Percentiles rank a stretch among this genome's conserved stretches.
Conservation (phyloP, 2,329 filamentous ascomycete genomes). For the Alternaria gansuensis region DNA sequence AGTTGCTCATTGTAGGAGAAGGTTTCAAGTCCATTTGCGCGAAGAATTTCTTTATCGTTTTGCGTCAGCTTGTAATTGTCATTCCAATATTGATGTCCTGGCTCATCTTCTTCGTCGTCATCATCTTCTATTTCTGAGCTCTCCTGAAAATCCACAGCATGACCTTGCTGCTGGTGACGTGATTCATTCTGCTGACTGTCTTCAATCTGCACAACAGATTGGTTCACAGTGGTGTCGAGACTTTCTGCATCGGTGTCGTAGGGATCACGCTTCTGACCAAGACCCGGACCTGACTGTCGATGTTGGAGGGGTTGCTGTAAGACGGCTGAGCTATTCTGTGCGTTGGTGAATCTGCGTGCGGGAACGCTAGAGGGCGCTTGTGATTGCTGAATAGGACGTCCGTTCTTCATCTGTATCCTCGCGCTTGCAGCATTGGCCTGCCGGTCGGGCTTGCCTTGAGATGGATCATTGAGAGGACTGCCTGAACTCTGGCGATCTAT, state of each 20-base stretch:
- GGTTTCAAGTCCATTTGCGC: constrained; percentile 4
- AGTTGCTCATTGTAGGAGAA: constrained; percentile 10
- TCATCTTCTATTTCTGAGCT: constrained; percentile 25
- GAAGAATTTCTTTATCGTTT: constrained; percentile 11
- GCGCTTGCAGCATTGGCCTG: constrained; percentile 34
- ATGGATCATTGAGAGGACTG: constrained; percentile 29
- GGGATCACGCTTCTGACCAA: constrained; percentile 28
- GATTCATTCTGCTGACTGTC: constrained; percentile 25
- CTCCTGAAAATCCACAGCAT: constrained; percentile 19
- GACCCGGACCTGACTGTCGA: constrained; percentile 26
- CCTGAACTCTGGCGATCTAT: constrained; percentile 20
- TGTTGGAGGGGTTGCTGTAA: constrained; percentile 28
- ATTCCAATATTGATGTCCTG: not conserved
- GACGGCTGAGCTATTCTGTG: constrained; percentile 24
- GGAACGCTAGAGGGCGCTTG: constrained; percentile 14
- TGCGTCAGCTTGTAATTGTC: constrained; percentile 8
- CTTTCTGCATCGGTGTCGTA: constrained; percentile 53
- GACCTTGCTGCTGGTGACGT: constrained; percentile 20
- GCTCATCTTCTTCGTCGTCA: constrained; percentile 10
- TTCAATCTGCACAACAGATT: constrained; percentile 32
- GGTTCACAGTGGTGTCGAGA: constrained; percentile 47
- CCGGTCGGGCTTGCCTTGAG: constrained; percentile 25
- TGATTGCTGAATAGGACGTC: constrained; percentile 23
- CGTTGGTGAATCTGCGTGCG: constrained; percentile 19
- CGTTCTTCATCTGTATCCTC: constrained; percentile 29